These are phyloP conservation scores for Raddia guianensis DNA, from an alignment of 176 grass and related monocot species.

Conservation along the genomic window DNA sequence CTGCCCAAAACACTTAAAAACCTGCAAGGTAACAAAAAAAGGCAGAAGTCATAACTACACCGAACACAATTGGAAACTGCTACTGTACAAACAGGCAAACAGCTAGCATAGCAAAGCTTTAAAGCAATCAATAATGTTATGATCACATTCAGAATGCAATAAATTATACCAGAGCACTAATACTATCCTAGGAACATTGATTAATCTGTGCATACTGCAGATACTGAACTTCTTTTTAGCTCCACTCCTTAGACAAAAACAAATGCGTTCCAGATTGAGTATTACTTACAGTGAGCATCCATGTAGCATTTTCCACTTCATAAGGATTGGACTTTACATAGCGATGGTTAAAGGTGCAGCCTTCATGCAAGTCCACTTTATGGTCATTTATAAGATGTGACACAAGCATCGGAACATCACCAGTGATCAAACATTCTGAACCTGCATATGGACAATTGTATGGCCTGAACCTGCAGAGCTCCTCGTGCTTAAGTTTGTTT, in stretches of 20 bases:
- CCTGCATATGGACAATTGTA: constrained; percentile 82
- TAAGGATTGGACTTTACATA: constrained; percentile 79
- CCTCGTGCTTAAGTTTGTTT: constrained; percentile 74
- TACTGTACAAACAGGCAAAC: background rate
- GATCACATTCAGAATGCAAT: background rate
- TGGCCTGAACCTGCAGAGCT: constrained; percentile 78
- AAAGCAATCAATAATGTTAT: background rate
- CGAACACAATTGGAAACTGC: background rate
- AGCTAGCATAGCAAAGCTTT: background rate
- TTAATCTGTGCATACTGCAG: background rate
- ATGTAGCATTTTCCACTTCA: constrained; percentile 79
- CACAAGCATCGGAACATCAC: constrained; percentile 67
- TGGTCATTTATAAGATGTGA: constrained; percentile 81
- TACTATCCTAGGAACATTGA: background rate
- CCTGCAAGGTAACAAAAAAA: constrained; percentile 17
- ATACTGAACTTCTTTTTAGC: background rate
- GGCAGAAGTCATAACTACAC: background rate
- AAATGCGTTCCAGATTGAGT: background rate
- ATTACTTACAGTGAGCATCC: constrained; percentile 83
- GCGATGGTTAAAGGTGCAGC: constrained; percentile 88
- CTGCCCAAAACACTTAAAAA: constrained; percentile 60
- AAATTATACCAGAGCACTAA: background rate
- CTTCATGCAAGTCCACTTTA: constrained; percentile 89
- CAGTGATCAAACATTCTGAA: constrained; percentile 69
- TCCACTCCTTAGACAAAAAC: background rate